Evolutionary conservation across 179 eudicot species (phyloP).

Genomic region (Camellia oleifera): DNA sequence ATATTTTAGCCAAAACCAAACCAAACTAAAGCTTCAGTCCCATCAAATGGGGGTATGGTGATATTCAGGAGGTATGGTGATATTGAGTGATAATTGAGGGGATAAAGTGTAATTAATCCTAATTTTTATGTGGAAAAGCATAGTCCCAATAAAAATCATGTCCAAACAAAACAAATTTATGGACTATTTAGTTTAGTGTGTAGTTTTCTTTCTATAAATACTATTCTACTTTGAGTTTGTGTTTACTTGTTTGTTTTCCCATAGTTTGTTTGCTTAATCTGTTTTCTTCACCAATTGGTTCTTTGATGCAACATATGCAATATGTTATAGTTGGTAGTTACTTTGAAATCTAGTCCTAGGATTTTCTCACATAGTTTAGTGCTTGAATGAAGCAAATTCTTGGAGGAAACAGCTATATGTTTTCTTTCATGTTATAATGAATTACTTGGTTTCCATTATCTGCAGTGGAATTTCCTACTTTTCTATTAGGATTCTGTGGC

Average conservation of each 20-base stretch:
- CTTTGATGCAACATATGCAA: too few relatives aligned
- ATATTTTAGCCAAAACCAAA: too few relatives aligned
- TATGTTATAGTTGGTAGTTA: too few relatives aligned
- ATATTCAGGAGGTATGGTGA: too few relatives aligned
- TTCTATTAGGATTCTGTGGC: not conserved
- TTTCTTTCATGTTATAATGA: not conserved
- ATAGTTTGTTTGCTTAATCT: not conserved
- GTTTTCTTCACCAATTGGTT: too few relatives aligned
- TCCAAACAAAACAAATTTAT: not conserved
- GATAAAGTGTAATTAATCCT: too few relatives aligned
- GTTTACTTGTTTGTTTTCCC: not conserved
- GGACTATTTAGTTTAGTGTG: not conserved
- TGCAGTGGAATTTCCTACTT: not conserved
- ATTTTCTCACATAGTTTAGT: not conserved
- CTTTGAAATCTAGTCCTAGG: not conserved
- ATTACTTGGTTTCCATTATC: not conserved
- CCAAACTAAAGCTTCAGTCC: too few relatives aligned
- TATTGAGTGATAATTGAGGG: too few relatives aligned
- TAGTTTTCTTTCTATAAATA: conserved; percentile 13
- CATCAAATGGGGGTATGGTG: too few relatives aligned
- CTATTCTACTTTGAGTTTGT: not conserved
- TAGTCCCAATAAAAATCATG: not conserved
- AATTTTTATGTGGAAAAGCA: not conserved
- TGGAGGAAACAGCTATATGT: not conserved
- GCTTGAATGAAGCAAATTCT: not conserved